These are phyloP conservation scores for Aspergillus arachidicola DNA, from an alignment of 2,329 filamentous ascomycete species.

Conservation along the genomic window DNA sequence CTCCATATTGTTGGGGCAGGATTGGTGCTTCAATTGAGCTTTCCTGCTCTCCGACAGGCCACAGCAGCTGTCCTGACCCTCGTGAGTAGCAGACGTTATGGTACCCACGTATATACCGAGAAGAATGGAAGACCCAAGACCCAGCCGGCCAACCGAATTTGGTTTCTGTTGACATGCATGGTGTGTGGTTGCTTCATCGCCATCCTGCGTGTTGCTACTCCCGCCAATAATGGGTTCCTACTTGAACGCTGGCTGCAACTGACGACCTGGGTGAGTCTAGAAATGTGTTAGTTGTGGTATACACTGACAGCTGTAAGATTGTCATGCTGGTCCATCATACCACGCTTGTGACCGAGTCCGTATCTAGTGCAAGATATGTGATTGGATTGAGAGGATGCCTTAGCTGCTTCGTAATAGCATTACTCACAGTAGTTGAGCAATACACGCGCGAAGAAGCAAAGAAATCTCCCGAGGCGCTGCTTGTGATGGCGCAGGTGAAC, in stretches of 20 bases:
- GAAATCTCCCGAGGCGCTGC: background rate
- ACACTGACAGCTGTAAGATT: background rate
- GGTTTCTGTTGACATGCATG: background rate
- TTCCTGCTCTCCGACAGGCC: background rate
- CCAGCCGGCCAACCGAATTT: background rate
- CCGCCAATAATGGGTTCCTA: background rate
- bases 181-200: background rate
- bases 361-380: background rate
- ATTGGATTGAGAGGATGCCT: background rate
- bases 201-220: background rate
- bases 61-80: background rate
- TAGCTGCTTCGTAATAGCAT: background rate
- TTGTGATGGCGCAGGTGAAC: background rate
- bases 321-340: background rate
- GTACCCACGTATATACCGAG: background rate
- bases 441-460: background rate
- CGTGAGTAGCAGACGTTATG: background rate
- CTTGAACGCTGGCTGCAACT: background rate
- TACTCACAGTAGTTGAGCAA: background rate
- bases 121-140: background rate
- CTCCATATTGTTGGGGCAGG: background rate
- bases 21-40: background rate
- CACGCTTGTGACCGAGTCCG: background rate
- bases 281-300: background rate
- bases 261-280: background rate